Percentiles rank a stretch among this genome's conserved stretches.
phyloP scores from a whole-genome alignment of 2,329 filamentous ascomycete species.

The Periconia digitata region DNA sequence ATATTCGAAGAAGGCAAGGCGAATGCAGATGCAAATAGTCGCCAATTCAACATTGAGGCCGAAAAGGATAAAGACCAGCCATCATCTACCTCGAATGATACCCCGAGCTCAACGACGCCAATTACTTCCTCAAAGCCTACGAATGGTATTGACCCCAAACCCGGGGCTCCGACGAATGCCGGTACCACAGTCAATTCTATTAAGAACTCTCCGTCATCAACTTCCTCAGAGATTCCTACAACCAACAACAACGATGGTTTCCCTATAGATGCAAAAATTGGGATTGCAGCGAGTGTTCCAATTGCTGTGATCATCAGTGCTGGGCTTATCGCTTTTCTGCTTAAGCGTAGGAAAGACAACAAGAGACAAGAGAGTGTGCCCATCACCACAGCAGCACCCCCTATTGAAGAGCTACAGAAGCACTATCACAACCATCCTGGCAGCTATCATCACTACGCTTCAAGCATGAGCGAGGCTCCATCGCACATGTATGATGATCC shows the following conservation, averaged over 20 bases:
- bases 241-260: background rate
- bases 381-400: background rate
- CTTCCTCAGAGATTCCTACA: background rate
- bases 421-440: no score
- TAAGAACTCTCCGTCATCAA: background rate
- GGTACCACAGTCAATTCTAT: no score
- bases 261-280: background rate
- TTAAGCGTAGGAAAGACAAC: background rate
- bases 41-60: conserved; percentile 8
- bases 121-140: background rate
- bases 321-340: background rate
- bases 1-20: conserved; percentile 10
- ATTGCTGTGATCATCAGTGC: background rate
- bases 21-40: conserved; percentile 8
- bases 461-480: no score
- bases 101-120: background rate
- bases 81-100: background rate
- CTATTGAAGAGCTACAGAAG: no score
- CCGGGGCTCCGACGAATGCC: no score
- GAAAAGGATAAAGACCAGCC: background rate
- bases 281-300: background rate
- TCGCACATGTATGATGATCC: no score
- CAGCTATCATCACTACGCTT: no score
- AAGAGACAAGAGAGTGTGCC: background rate
- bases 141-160: background rate